Evolutionary conservation across 2,329 filamentous ascomycete species (phyloP), one percentile per base, ranked within the genome.

Genomic region (Fusarium nelsonii): DNA sequence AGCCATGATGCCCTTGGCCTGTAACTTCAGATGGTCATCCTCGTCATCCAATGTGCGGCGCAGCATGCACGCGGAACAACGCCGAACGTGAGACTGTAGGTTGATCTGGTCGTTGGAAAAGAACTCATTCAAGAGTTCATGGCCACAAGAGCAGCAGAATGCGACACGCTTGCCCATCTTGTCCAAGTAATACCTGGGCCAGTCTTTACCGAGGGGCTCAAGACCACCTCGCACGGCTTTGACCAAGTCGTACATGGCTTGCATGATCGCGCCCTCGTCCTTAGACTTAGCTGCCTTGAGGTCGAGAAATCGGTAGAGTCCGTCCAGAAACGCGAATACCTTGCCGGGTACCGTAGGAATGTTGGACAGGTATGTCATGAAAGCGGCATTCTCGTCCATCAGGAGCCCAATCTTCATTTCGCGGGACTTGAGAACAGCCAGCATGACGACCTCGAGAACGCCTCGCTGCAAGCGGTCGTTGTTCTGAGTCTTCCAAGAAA

Each of bases 131-230:
- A 77, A 58, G 33, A 74, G 74, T 26, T 77, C 70, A 50, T 78
- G 76, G 2, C 79, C 79, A 18, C 79, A 81, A 1, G 77, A 80
- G 0, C 66, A 73, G 51, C 79, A 81, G 37, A 78, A 78, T 0
- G 71, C 10, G 4, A 75, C 46, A 3, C 59, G 20, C 4, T 54
- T 44, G 0, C 69, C 76, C 77, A 79, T 77, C 8, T 46, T n/a
- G 0, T 55, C 6, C 2, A 52, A 50, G 54, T 78, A 80, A 43
- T 70, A 78, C 0, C 43, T 33, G 0, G 64, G 58, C 66, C 69
- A 73, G 26, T 79, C 75, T 1, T 43, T 9, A 0, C 66, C 55
- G 1, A 75, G 23, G 0, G 57, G 26, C 18, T 77, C 73, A 0
- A 79, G 30, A 0, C 74, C 76, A 75, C 55, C 3, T 74, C 65